Evolutionary conservation across 495 filamentous ascomycete species (phyloP).

Genomic region (Parmelia sp.): DNA sequence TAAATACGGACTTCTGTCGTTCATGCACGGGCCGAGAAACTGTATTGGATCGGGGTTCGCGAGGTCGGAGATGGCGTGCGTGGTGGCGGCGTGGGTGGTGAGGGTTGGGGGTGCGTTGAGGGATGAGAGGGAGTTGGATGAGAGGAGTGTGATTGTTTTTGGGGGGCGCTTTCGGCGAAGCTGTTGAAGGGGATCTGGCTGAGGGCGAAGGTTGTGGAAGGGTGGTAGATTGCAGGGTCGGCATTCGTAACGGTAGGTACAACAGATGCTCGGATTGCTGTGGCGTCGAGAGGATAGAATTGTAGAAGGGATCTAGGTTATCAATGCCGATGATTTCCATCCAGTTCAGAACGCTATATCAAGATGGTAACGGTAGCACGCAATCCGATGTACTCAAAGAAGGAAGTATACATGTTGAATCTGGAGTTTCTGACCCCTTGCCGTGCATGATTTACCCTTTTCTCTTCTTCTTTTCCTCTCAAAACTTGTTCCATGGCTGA

Average conservation of each 20-base stretch:
- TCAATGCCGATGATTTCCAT: too few species aligned
- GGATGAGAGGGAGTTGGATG: neutral
- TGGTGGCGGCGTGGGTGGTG: constrained; percentile 71
- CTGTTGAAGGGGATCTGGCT: neutral
- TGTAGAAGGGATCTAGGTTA: too few species aligned
- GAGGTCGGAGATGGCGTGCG: constrained; percentile 71
- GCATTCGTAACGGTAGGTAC: too few species aligned
- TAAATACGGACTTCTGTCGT: constrained; percentile 74
- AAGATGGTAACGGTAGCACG: too few species aligned
- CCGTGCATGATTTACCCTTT: too few species aligned
- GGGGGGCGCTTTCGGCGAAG: neutral
- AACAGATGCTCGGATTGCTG: neutral
- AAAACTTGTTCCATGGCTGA: too few species aligned
- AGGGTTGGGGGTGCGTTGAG: constrained; percentile 58
- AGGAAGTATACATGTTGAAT: too few species aligned
- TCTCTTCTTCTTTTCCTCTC: too few species aligned
- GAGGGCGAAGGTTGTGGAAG: neutral
- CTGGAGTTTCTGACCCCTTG: too few species aligned
- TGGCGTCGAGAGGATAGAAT: neutral
- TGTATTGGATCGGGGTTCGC: constrained; percentile 82
- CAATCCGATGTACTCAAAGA: too few species aligned
- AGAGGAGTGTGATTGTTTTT: neutral
- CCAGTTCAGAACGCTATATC: too few species aligned
- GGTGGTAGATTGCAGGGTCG: neutral
- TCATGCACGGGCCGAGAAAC: constrained; percentile 73